Evolutionary conservation across 2,329 filamentous ascomycete genomes (phyloP).

Genomic region (Xylariaceae sp.): DNA sequence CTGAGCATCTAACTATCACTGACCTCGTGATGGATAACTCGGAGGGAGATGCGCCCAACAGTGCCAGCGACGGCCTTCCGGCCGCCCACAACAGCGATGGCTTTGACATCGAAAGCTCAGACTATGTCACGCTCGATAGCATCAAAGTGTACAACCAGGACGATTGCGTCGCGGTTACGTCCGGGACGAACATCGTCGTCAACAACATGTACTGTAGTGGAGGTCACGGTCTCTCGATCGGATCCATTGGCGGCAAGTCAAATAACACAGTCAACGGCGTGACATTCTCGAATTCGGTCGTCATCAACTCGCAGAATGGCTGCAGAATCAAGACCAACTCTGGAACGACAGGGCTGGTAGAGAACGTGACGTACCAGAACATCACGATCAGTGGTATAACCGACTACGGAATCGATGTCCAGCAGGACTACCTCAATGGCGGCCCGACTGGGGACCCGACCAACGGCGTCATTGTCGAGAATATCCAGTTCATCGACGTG

Average conservation of each 20-base stretch:
- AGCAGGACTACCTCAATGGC: slow-evolving; percentile 2
- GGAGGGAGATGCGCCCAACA: neutral
- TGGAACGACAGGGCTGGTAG: neutral
- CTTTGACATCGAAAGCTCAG: neutral
- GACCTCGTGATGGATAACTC: neutral
- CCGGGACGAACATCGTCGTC: neutral
- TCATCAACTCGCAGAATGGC: neutral
- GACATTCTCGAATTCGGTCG: neutral
- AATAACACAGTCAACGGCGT: neutral
- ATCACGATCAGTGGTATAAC: neutral
- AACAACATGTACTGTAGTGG: neutral
- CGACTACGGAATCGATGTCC: slow-evolving; percentile 1
- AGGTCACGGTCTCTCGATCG: neutral
- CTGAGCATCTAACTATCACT: neutral
- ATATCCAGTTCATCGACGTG: neutral
- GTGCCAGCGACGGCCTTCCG: neutral
- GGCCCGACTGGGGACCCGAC: neutral
- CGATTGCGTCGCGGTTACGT: neutral
- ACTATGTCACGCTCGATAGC: neutral
- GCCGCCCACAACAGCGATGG: slow-evolving; percentile 2
- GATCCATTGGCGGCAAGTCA: neutral
- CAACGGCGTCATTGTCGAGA: neutral
- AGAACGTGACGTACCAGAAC: neutral
- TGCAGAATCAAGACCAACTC: slow-evolving; percentile 1
- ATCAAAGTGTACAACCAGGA: neutral